Conservation (phyloP, 2,329 filamentous ascomycete species). For the Aspergillus fijiensis region DNA sequence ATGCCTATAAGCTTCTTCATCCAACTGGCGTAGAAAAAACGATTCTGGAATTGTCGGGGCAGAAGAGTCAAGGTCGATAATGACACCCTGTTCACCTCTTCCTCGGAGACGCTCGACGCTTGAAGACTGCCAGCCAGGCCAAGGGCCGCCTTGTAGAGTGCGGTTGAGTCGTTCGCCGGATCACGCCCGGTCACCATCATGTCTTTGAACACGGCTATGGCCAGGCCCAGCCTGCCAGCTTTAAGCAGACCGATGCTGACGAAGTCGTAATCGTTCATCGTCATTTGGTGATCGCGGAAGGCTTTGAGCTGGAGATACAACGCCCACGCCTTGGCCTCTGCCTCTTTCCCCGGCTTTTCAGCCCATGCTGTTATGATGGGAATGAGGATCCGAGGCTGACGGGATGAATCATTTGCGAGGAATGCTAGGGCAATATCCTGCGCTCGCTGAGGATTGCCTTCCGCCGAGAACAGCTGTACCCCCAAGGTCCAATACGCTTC, state of each 20-base stretch:
- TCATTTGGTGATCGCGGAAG: slow-evolving; percentile 60
- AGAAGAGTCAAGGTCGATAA: slow-evolving; percentile 52
- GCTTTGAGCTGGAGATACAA: slow-evolving; percentile 65
- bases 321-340: slow-evolving; percentile 63
- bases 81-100: slow-evolving; percentile 50
- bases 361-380: slow-evolving; percentile 70
- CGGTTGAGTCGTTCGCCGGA: slow-evolving; percentile 44
- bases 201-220: slow-evolving; percentile 77
- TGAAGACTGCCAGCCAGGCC: slow-evolving; percentile 43
- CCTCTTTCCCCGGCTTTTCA: slow-evolving; percentile 48
- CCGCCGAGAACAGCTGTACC: slow-evolving; percentile 51
- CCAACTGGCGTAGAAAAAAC: slow-evolving; percentile 86
- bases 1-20: slow-evolving; percentile 77
- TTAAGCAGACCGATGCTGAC: slow-evolving; percentile 70
- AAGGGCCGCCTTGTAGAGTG: slow-evolving; percentile 45
- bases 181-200: slow-evolving; percentile 71
- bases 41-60: slow-evolving; percentile 61
- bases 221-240: slow-evolving; percentile 63
- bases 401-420: slow-evolving; percentile 45
- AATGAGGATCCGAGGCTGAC: slow-evolving; percentile 48
- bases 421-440: slow-evolving; percentile 50
- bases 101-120: slow-evolving; percentile 41
- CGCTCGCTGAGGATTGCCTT: slow-evolving; percentile 49
- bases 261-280: slow-evolving; percentile 73
- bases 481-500: slow-evolving; percentile 50